Evolutionary conservation across 2,329 filamentous ascomycete species (phyloP).

Genomic region (Cordyceps pruinosa): DNA sequence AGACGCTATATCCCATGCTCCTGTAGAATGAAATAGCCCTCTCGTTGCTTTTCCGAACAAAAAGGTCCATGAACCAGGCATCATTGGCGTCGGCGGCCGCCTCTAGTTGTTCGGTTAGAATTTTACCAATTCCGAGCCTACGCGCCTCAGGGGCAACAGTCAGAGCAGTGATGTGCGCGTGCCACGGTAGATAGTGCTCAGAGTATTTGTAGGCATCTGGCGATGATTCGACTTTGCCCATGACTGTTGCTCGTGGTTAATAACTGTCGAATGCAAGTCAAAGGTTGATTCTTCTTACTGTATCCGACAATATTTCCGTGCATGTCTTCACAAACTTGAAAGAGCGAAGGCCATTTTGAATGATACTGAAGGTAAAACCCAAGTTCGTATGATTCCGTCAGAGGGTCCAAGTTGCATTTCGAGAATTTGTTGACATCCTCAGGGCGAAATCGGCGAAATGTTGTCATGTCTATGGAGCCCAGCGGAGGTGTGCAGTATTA

Average conservation of each 20-base stretch:
- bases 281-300: conserved; percentile 52
- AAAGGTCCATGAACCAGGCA: conserved; percentile 93
- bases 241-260: conserved; percentile 56
- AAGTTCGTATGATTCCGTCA: conserved; percentile 97
- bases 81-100: conserved; percentile 72
- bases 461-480: conserved; percentile 54
- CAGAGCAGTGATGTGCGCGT: conserved; percentile 93
- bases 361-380: conserved; percentile 95
- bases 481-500: neutral
- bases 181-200: conserved; percentile 95
- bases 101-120: conserved; percentile 75
- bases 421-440: conserved; percentile 85
- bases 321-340: conserved; percentile 82
- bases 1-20: conserved; percentile 87
- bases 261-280: conserved; percentile 16
- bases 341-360: conserved; percentile 90
- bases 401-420: conserved; percentile 87
- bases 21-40: conserved; percentile 85
- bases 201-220: conserved; percentile 67
- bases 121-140: conserved; percentile 78
- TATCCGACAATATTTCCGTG: conserved; percentile 90
- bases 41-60: conserved; percentile 81
- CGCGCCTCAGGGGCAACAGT: conserved; percentile 85
- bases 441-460: conserved; percentile 77
- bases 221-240: conserved; percentile 92